phyloP scores from a whole-genome alignment of 495 filamentous ascomycete genomes.

The Melanomma pulvis-pyrius region DNA sequence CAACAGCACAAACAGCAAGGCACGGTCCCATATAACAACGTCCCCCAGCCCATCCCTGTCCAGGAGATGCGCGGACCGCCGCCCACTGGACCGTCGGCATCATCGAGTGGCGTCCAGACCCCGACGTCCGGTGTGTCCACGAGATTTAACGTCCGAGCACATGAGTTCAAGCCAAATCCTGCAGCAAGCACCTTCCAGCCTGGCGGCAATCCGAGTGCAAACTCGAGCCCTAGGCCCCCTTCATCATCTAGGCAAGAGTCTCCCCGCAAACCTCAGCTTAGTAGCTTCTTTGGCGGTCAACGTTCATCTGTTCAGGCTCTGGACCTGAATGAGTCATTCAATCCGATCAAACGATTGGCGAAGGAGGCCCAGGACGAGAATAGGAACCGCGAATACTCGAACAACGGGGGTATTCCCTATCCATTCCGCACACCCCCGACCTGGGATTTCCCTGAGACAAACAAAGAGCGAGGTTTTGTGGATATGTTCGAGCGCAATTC shows the following conservation, averaged over 20 bases:
- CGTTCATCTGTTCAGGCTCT: constrained; percentile 62
- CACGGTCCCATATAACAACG: constrained; percentile 19
- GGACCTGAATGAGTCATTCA: constrained; percentile 68
- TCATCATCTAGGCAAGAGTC: constrained; percentile 49
- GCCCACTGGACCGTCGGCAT: constrained; percentile 51
- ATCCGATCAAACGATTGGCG: constrained; percentile 74
- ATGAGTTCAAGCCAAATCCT: constrained; percentile 82
- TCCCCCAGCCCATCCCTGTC: constrained; percentile 60
- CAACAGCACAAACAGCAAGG: constrained; percentile 55
- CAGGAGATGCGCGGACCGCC: constrained; percentile 54
- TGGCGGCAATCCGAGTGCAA: constrained; percentile 59
- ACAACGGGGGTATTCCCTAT: constrained; percentile 74
- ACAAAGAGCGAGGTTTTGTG: constrained; percentile 69
- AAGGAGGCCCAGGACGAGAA: constrained; percentile 55
- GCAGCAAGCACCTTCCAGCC: constrained; percentile 78
- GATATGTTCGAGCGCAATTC: constrained; percentile 73
- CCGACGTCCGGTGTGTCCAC: constrained; percentile 57
- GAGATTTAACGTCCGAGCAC: constrained; percentile 79
- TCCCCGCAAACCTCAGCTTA: constrained; percentile 52
- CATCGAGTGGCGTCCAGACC: constrained; percentile 49
- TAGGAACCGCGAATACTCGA: constrained; percentile 52
- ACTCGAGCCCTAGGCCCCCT: constrained; percentile 63
- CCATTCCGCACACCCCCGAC: constrained; percentile 79
- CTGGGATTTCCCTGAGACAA: constrained; percentile 68
- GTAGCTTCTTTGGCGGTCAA: constrained; percentile 47